A percentile compares a stretch with the other conserved stretches of the same genome.
These are phyloP conservation scores for Cutaneotrichosporon dermatis DNA, from an alignment of 1,284 basidiomycete species.

Conservation along the genomic window DNA sequence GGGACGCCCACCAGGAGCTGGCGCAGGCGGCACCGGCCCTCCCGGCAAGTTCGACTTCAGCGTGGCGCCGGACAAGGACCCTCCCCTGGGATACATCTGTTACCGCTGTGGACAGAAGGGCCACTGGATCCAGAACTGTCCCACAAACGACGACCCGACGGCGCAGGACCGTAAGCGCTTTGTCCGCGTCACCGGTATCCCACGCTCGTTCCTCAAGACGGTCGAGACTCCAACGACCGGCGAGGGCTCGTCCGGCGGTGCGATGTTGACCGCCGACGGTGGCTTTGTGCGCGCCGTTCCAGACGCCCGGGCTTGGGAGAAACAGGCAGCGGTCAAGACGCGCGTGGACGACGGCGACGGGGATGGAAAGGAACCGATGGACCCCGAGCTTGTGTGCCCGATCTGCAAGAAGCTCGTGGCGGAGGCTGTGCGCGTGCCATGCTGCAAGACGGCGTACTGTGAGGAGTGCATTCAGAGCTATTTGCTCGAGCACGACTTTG, in stretches of 20 bases:
- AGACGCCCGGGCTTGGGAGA: slow-evolving; percentile 89
- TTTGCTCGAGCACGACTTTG: slow-evolving; percentile 85
- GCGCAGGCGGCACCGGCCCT: slow-evolving; percentile 46
- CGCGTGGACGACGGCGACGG: slow-evolving; percentile 71
- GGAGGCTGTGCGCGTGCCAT: slow-evolving; percentile 85
- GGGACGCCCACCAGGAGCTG: slow-evolving; percentile 27
- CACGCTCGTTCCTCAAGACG: slow-evolving; percentile 92
- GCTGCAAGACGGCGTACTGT: slow-evolving; percentile 83
- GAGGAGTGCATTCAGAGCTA: slow-evolving; percentile 91
- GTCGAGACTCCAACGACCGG: slow-evolving; percentile 74
- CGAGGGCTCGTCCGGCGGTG: slow-evolving; percentile 69
- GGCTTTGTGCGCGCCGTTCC: slow-evolving; percentile 93
- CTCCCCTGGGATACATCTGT: slow-evolving; percentile 93
- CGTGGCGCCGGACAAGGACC: slow-evolving; percentile 52
- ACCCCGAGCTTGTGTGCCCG: slow-evolving; percentile 74
- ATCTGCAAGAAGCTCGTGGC: slow-evolving; percentile 85
- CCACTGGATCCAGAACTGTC: slow-evolving; percentile 99
- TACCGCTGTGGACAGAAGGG: slow-evolving; percentile 98
- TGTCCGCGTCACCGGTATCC: slow-evolving; percentile 96
- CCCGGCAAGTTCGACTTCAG: slow-evolving; percentile 36
- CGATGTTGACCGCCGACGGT: slow-evolving; percentile 96
- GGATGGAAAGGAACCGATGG: slow-evolving; percentile 65
- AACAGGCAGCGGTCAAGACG: slow-evolving; percentile 70
- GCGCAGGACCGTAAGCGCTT: slow-evolving; percentile 92
- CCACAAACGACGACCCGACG: slow-evolving; percentile 91